A percentile compares a stretch with the other conserved stretches of the same genome.
These are phyloP conservation scores for Cutaneotrichosporon spelunceum DNA, from an alignment of 1,284 basidiomycete species.

Conservation along the genomic window DNA sequence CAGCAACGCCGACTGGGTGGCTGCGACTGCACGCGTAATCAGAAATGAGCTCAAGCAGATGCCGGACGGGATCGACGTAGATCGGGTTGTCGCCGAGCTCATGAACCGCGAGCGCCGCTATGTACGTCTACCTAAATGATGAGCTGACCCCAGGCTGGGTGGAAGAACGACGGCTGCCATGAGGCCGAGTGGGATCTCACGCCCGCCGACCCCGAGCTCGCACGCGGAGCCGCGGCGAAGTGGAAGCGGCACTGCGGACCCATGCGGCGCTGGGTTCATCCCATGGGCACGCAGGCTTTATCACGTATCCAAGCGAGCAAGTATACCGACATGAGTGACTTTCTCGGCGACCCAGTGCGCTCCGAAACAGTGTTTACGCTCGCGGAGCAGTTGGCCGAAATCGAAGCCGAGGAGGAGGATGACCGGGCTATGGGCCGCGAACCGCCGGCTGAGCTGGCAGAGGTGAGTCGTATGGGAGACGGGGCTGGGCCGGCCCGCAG, in stretches of 20 bases:
- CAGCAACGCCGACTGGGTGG: conserved; percentile 39
- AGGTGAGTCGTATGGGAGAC: conserved; percentile 22
- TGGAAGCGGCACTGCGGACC: conserved; percentile 29
- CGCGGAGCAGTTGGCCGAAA: conserved; percentile 31
- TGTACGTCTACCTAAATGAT: conserved; percentile 25
- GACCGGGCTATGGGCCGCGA: conserved; percentile 42
- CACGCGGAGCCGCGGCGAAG: conserved; percentile 18
- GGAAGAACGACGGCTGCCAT: conserved; percentile 48
- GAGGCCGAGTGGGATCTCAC: conserved; percentile 41
- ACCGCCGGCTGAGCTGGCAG: conserved; percentile 26
- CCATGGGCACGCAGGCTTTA: conserved; percentile 41
- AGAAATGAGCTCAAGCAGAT: conserved; percentile 40
- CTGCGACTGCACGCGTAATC: conserved; percentile 29
- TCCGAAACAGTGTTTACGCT: conserved; percentile 24
- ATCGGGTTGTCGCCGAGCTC: conserved; percentile 37
- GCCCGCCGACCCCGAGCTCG: conserved; percentile 24
- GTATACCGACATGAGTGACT: conserved; percentile 37
- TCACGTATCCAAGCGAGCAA: conserved; percentile 36
- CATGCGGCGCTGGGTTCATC: conserved; percentile 30
- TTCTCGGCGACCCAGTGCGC: conserved; percentile 26
- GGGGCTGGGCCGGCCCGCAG: no score
- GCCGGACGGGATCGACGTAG: conserved; percentile 38
- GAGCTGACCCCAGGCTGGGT: conserved; percentile 35
- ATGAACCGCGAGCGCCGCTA: conserved; percentile 43
- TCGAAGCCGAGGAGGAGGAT: conserved; percentile 42